Conservation (phyloP, 306 rosid genomes). For the Castanea mollissima region DNA sequence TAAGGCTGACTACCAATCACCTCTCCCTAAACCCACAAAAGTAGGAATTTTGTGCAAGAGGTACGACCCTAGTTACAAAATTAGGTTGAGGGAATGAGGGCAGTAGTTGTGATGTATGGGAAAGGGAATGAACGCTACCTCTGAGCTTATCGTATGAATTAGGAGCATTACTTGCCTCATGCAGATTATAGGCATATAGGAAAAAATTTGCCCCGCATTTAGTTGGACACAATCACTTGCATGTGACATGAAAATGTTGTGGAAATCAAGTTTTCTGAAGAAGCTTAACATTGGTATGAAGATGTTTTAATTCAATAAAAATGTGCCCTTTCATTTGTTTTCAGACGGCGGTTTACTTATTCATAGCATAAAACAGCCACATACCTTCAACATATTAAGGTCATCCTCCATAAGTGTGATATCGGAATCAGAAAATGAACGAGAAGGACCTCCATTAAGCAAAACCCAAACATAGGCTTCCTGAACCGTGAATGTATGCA, state of each 20-base stretch:
- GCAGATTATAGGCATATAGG: neutral
- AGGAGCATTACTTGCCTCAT: neutral
- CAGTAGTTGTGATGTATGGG: neutral
- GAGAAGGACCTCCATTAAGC: slow-evolving; percentile 64
- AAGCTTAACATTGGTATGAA: no score
- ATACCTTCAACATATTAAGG: slow-evolving; percentile 44
- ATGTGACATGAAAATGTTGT: neutral
- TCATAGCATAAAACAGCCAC: neutral
- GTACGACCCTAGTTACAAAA: no score
- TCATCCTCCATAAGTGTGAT: slow-evolving; percentile 40
- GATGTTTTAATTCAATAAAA: no score
- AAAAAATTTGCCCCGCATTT: neutral
- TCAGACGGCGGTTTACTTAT: neutral
- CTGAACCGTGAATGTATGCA: slow-evolving; percentile 28
- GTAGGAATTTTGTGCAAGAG: no score
- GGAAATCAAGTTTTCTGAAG: no score
- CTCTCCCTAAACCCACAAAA: no score
- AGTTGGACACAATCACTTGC: neutral
- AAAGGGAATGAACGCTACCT: neutral
- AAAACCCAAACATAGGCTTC: slow-evolving; percentile 56
- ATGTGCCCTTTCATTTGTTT: neutral
- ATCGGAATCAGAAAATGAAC: slow-evolving; percentile 50
- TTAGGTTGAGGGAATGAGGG: neutral
- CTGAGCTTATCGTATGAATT: neutral
- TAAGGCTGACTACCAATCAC: no score